phyloP scores from a whole-genome alignment of 148 eudicot species.

The Chenopodium formosanum region DNA sequence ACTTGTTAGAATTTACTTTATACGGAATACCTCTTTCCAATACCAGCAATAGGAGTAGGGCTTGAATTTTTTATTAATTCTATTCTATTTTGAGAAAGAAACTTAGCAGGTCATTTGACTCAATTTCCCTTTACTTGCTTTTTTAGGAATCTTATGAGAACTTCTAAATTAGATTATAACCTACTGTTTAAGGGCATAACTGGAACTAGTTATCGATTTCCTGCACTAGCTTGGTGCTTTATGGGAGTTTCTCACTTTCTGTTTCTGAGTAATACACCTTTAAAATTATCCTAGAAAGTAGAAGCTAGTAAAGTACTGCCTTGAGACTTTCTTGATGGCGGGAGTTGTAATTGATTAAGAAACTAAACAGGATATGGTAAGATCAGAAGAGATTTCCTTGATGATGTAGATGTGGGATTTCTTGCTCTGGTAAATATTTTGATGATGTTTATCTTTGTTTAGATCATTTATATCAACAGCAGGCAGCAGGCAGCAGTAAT shows the following conservation, averaged over 20 bases:
- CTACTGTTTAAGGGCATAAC: neutral
- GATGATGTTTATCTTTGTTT: neutral
- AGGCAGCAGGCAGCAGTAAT: constrained; percentile 5
- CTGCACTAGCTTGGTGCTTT: neutral
- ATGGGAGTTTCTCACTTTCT: neutral
- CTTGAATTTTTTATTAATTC: neutral
- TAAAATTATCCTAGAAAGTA: neutral
- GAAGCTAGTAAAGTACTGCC: neutral
- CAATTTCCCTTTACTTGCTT: neutral
- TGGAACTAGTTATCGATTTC: neutral
- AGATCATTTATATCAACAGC: neutral
- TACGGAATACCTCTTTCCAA: neutral
- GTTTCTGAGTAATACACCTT: neutral
- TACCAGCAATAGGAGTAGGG: neutral
- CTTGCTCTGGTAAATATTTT: neutral
- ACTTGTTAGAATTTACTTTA: neutral
- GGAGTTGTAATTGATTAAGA: neutral
- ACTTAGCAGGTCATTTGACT: neutral
- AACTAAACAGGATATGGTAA: neutral
- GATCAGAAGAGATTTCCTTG: constrained; percentile 4
- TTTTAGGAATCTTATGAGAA: neutral
- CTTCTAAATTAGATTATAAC: neutral
- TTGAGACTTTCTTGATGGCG: neutral
- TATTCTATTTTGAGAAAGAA: neutral
- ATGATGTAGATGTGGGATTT: neutral